A percentile compares a stretch with the other conserved stretches of the same genome.
Evolutionary conservation across 2,329 filamentous ascomycete species (phyloP).

Genomic region (Pseudogymnoascus sp.): DNA sequence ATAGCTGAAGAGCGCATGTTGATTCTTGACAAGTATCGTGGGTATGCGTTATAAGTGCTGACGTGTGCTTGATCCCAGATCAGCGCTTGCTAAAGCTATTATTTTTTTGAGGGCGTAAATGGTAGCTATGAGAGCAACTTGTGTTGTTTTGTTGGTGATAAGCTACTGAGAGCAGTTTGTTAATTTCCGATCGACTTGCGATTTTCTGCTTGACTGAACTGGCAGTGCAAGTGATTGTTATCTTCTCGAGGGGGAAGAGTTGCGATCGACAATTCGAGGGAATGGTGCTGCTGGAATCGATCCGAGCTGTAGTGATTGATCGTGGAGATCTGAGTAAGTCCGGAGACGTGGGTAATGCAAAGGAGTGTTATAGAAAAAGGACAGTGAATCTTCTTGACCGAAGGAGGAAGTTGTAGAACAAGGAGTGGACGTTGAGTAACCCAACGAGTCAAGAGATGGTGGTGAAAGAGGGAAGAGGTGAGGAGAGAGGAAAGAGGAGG

Average conservation of each 20-base stretch:
- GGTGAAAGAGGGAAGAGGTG: background rate
- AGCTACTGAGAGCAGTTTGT: background rate
- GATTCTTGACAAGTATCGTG: slow-evolving; percentile 11
- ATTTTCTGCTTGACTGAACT: background rate
- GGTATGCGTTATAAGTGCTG: background rate
- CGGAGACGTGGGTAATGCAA: background rate
- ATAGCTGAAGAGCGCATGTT: slow-evolving; percentile 35
- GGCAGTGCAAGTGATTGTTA: background rate
- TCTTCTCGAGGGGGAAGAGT: background rate
- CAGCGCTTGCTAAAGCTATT: background rate
- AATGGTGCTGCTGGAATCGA: background rate
- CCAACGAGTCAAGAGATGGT: background rate
- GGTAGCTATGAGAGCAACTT: background rate
- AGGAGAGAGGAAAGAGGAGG: background rate
- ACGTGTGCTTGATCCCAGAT: background rate
- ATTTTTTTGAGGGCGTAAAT: too few relatives aligned
- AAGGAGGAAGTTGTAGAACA: background rate
- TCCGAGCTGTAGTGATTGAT: background rate
- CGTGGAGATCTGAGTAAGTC: background rate
- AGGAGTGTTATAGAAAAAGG: background rate
- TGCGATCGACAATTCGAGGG: background rate
- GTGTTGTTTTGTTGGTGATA: background rate
- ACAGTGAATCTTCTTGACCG: background rate
- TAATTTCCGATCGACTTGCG: background rate
- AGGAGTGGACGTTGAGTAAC: background rate